These are phyloP conservation scores for Pseudohalonectria lignicola DNA, from an alignment of 2,329 filamentous ascomycete genomes.

Conservation along the genomic window DNA sequence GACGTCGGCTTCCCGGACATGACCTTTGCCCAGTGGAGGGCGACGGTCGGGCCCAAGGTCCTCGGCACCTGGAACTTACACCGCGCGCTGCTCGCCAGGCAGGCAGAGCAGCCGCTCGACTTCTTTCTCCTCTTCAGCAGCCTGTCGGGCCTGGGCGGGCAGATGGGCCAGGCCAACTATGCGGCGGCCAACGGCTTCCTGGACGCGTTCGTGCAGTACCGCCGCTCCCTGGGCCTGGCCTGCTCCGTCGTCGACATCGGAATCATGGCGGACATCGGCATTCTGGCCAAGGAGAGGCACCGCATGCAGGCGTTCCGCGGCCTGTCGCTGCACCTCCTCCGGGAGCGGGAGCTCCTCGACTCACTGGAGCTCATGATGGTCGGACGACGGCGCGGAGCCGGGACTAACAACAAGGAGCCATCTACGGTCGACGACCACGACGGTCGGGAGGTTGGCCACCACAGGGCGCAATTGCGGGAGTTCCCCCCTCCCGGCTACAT, in stretches of 20 bases:
- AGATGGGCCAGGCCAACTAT: slow-evolving; percentile 18
- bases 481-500: too few species aligned
- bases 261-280: slow-evolving; percentile 9
- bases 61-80: slow-evolving; percentile 26
- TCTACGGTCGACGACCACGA: too few species aligned
- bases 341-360: slow-evolving; percentile 4
- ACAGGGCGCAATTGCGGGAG: neutral
- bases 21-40: slow-evolving; percentile 17
- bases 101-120: slow-evolving; percentile 1
- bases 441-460: neutral
- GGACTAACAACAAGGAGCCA: too few species aligned
- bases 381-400: neutral
- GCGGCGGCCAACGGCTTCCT: slow-evolving; percentile 20
- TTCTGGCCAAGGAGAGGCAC: slow-evolving; percentile 4
- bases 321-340: slow-evolving; percentile 1
- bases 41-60: slow-evolving; percentile 28
- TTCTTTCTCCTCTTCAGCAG: slow-evolving; percentile 6
- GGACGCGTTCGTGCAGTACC: slow-evolving; percentile 17
- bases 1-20: slow-evolving; percentile 13
- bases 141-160: slow-evolving; percentile 7
- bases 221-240: slow-evolving; percentile 13
- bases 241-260: slow-evolving; percentile 21
- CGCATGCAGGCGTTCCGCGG: slow-evolving; percentile 3
- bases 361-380: slow-evolving; percentile 3
- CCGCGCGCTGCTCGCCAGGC: slow-evolving; percentile 8